Evolutionary conservation across 345 rosid species (phyloP), one percentile per base, ranked within the genome.

Genomic region (Ceriops zippeliana): DNA sequence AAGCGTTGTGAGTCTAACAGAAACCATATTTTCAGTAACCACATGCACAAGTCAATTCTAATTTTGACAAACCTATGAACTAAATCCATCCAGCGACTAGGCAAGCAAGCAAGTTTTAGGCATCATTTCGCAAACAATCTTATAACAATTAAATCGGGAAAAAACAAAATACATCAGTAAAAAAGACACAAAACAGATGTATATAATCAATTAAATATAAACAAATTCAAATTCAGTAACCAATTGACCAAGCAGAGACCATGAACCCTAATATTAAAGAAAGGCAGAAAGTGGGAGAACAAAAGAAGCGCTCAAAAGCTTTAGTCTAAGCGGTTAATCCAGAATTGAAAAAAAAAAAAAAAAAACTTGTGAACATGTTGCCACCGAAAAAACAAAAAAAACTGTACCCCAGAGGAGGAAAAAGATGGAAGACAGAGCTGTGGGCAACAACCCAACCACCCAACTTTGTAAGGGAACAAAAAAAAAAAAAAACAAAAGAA

Each of bases 241-340:
- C 35, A 19, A 32, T 22, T 9, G 30, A 3, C 28, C 5, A 19
- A 54, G 26, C 10, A 7, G 1, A 52, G n/a, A 16, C 26, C 65
- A 58, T 31, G 65, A 68, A 76, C 82, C 80, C 82, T 76, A 78
- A 78, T 69, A 28, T 17, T 61, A 62, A 57, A 67, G 62, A 47
- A 37, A 58, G 15, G 38, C 56, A 15, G 15, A 58, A 46, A 57
- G 2, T 5, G 47, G 70, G 63, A 17, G 11, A 6, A 19, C 27
- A 27, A 42, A 9, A 42, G 9, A 38, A 0, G 46, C 7, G 13
- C 10, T 9, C 11, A 38, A 9, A 38, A 8, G 46, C 46, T 38
- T 2, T 38, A 38, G 46, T 38, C 10, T 11, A 38, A 10, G 46
- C 46, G 15, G 46, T 54, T 7, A 9, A 22, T 22, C 22, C 28